Evolutionary conservation across 306 rosid genomes (phyloP).

Genomic region (Oxytropis ochrocephala): DNA sequence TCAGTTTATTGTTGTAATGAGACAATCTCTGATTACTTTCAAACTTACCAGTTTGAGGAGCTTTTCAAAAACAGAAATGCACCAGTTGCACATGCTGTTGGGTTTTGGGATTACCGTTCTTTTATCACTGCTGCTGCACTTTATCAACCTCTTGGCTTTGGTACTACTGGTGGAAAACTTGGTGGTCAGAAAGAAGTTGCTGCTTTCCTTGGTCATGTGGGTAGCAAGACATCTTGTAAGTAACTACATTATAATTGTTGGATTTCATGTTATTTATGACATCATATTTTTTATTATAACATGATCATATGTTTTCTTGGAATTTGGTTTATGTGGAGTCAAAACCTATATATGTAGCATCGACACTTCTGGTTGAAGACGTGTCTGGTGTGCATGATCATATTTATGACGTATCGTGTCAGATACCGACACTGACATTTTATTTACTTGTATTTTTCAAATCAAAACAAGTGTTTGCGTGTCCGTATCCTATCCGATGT

Average conservation of each 20-base stretch:
- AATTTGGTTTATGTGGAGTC: too few relatives aligned
- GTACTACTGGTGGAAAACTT: constrained; percentile 73
- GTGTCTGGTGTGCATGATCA: too few relatives aligned
- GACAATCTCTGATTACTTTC: constrained; percentile 63
- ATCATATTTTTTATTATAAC: too few relatives aligned
- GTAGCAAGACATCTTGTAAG: constrained; percentile 92
- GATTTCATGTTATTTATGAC: not conserved
- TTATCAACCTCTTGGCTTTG: constrained; percentile 80
- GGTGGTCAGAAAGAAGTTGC: constrained; percentile 75
- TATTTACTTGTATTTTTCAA: too few relatives aligned
- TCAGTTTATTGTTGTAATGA: constrained; percentile 76
- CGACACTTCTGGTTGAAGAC: too few relatives aligned
- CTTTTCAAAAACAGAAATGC: constrained; percentile 66
- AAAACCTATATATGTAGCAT: too few relatives aligned
- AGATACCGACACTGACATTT: too few relatives aligned
- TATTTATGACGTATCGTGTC: too few relatives aligned
- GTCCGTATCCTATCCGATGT: too few relatives aligned
- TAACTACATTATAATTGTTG: not conserved
- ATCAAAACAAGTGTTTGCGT: too few relatives aligned
- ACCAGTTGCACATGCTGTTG: constrained; percentile 85
- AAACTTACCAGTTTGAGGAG: constrained; percentile 81
- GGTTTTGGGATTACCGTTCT: constrained; percentile 83
- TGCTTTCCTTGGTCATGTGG: constrained; percentile 90
- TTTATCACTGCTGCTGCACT: constrained; percentile 65
- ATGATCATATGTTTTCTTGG: too few relatives aligned